Evolutionary conservation across 2,329 filamentous ascomycete genomes (phyloP).

Genomic region (Apiospora phragmitis): DNA sequence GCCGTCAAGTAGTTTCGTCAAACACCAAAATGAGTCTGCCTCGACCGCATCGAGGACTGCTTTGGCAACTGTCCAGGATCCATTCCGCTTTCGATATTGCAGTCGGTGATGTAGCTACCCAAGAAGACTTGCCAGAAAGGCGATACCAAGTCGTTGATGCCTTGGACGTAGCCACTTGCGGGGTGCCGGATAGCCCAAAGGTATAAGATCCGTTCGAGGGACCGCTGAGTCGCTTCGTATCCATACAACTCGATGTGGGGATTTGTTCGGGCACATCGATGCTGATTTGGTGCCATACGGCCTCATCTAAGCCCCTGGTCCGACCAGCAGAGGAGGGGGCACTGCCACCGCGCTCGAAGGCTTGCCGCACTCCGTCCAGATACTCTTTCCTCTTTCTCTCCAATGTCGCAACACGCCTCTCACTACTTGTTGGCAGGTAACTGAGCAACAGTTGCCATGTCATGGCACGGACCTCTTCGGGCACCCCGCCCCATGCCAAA

Average conservation of each 20-base stretch:
- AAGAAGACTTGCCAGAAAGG: constrained; percentile 99
- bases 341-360: constrained; percentile 65
- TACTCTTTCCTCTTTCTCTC: constrained; percentile 97
- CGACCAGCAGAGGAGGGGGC: constrained; percentile 43
- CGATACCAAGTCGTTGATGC: constrained; percentile 96
- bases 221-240: constrained; percentile 94
- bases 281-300: constrained; percentile 99
- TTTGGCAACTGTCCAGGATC: constrained; percentile 92
- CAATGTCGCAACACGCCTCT: constrained; percentile 83
- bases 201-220: constrained; percentile 91
- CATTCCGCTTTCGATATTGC: constrained; percentile 91
- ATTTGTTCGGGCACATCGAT: constrained; percentile 97
- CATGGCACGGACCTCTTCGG: constrained; percentile 94
- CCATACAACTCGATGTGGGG: constrained; percentile 93
- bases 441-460: constrained; percentile 97
- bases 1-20: constrained; percentile 96
- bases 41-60: constrained; percentile 94
- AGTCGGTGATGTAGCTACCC: constrained; percentile 90
- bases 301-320: constrained; percentile 79
- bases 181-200: constrained; percentile 98
- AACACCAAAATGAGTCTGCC: constrained; percentile 96
- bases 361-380: constrained; percentile 81
- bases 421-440: constrained; percentile 95
- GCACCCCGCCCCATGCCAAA: constrained; percentile 91
- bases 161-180: constrained; percentile 96